Evolutionary conservation across 2,329 filamentous ascomycete species (phyloP), one percentile per base, ranked within the genome.

Genomic region (Fusarium gaditjirri): DNA sequence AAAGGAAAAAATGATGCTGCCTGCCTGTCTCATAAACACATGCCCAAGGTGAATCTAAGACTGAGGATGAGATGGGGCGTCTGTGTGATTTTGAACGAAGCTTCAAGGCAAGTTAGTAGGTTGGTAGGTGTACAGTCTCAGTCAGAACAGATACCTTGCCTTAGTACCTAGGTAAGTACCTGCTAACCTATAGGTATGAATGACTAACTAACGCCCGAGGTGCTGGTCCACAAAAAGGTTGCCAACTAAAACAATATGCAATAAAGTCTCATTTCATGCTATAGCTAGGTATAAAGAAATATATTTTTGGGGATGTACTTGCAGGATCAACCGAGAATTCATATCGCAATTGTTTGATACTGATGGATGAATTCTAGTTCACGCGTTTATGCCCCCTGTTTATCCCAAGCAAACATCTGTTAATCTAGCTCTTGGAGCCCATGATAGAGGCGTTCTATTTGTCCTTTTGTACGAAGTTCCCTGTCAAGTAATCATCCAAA

Each of bases 71-170:
- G 29, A 46, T 31, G 29, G 16, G 36, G 27, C 53, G 19, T 57
- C 53, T 60, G 68, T 57, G 66, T 73, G 70, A 54, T 64, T 67
- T 57, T 69, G 25, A 38, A 13, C 38, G 50, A 19, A 31, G 33
- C n/a, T 42, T 17, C n/a, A n/a, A 31, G 9, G 27, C 9, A 25
- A 25, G 4, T 4, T 25, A 25, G 25, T 31, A 31, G 11, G 31
- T 11, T 31, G 10, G 31, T 35, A 17, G 33, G 33, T 47, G 27
- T 36, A 70, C 60, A 54, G 44, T 70, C 50, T 65, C 60, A 65
- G 56, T 66, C 56, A 70, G 52, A 36, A 21, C 13, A 21, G 27
- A 9, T 29, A 29, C 27, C 9, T 25, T 25, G 25, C 25, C n/a
- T n/a, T n/a, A n/a, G 27, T 29, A 29, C 7, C 8, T 29, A 29